Evolutionary conservation across 2,329 filamentous ascomycete genomes (phyloP), one percentile per base, ranked within the genome.

Genomic region (Cladosporium sp.): DNA sequence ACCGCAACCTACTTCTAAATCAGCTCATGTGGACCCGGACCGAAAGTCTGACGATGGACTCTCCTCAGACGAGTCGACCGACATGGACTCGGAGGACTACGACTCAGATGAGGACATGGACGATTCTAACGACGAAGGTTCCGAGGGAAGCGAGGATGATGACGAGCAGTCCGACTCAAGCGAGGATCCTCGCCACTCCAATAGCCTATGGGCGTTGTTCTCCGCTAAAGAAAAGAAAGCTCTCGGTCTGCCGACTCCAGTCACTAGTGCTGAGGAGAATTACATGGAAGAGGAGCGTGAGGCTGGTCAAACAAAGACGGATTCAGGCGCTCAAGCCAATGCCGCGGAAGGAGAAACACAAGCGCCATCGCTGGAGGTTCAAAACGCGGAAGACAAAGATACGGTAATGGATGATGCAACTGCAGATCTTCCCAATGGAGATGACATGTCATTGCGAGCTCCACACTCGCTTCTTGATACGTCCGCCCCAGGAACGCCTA

Each of bases 101-200:
- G 64, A 67, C 48, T 64, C 62, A 44, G 65, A 68, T 37, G 67
- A 69, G 47, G 63, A 68, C 49, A 68, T 66, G 61, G 68, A 69
- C 36, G 70, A 70, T 40, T 66, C 64, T 7, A 55, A 58, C 42
- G 58, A 58, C 29, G 70, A 69, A 39, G 65, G 63, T 12, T 53
- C 58, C 42, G 58, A 58, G 20, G 60, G 56, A 39, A 64, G 61
- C 17, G 63, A 62, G 29, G 59, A 59, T 4, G 55, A 59, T 8
- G 49, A 43, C 2, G 44, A 47, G 5, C 51, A 41, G 18, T 42
- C 37, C 7, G 15, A 45, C 19, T 34, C 47, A 2, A 40, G 67
- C 7, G 65, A 68, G 2, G 68, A 66, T 24, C 44, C 44, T 8
- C 34, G 44, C 8, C 44, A 47, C 1, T 70, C 68, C 4, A 75